Conservation (phyloP, 768 basidiomycete genomes). For the Lactifluus hygrophoroides region DNA sequence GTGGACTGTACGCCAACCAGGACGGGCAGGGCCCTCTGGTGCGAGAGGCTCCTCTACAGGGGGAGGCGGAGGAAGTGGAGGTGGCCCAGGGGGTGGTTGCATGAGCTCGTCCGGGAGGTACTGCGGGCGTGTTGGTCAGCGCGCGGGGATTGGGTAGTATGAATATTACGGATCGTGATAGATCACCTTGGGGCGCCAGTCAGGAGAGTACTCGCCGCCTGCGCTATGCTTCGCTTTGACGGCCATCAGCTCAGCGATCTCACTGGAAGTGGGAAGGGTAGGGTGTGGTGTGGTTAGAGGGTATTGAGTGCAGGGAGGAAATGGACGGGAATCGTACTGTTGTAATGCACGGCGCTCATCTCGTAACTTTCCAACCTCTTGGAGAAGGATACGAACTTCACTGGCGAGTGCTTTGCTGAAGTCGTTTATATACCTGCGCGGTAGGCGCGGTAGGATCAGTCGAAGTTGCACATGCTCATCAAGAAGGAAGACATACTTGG, state of each 20-base stretch:
- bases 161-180: conserved; percentile 13
- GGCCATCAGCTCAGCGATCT: conserved; percentile 78
- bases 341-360: conserved; percentile 51
- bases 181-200: conserved; percentile 58
- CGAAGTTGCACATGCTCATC: background rate
- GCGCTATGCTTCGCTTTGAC: conserved; percentile 76
- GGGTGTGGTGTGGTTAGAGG: background rate
- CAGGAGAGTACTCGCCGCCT: conserved; percentile 68
- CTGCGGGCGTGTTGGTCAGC: conserved; percentile 10
- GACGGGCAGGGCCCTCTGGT: conserved; percentile 40
- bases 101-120: conserved; percentile 31
- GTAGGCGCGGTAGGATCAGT: background rate
- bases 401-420: conserved; percentile 55
- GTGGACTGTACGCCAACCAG: conserved; percentile 68
- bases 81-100: conserved; percentile 19
- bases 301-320: background rate
- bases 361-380: conserved; percentile 51
- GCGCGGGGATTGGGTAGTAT: background rate
- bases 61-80: conserved; percentile 32
- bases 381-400: conserved; percentile 53
- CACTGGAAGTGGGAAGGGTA: conserved; percentile 37
- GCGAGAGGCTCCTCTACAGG: conserved; percentile 39
- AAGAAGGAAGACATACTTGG: conserved; percentile 3
- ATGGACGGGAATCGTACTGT: conserved; percentile 32
- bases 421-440: conserved; percentile 44